phyloP scores from a whole-genome alignment of 257 asterid species.

The Paraleonurus japonicus region DNA sequence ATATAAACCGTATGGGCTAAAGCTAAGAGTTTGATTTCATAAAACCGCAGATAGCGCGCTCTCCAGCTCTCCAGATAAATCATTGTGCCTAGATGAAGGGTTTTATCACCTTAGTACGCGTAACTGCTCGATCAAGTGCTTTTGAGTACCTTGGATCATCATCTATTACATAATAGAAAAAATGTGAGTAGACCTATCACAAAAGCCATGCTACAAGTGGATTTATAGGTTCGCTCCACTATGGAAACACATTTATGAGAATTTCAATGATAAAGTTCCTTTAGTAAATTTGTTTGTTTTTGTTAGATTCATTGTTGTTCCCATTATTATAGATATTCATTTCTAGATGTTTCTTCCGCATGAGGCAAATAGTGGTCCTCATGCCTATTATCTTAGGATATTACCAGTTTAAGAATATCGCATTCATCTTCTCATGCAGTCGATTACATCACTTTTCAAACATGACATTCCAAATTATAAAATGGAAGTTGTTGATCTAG shows the following conservation, averaged over 20 bases:
- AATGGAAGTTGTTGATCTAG: background rate
- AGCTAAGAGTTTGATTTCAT: background rate
- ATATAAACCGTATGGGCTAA: background rate
- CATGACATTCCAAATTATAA: background rate
- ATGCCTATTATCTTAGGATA: background rate
- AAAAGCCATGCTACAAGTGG: background rate
- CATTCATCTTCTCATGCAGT: background rate
- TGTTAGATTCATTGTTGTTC: background rate
- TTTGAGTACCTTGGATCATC: background rate
- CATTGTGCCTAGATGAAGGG: background rate
- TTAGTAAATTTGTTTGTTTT: background rate
- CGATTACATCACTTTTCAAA: background rate
- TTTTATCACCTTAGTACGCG: background rate
- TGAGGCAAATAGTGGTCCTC: background rate
- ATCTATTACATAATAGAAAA: background rate
- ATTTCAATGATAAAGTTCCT: background rate
- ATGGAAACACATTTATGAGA: background rate
- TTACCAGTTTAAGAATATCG: background rate
- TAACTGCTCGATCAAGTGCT: background rate
- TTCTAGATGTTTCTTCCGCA: background rate
- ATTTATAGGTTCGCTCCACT: background rate
- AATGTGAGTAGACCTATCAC: background rate
- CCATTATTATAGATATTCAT: background rate
- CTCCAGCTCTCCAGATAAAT: background rate
- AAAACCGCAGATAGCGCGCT: background rate